These are phyloP conservation scores for Sugiyamaella japonica DNA, from an alignment of 1,139 yeast genomes.

Conservation along the genomic window DNA sequence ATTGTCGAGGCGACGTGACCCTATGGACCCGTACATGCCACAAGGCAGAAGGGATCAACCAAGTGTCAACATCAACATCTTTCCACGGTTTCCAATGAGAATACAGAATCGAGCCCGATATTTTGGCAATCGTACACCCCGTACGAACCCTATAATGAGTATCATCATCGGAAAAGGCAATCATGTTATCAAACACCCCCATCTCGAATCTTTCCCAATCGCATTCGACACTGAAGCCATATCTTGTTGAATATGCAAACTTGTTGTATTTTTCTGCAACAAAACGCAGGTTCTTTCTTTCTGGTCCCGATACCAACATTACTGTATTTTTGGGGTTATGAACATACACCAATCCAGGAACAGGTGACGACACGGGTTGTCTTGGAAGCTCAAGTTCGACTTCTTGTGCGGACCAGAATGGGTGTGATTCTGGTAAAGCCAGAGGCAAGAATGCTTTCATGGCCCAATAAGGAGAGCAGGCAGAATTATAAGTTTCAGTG, in stretches of 20 bases:
- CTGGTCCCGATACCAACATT: conserved; percentile 36
- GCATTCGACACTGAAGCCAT: conserved; percentile 37
- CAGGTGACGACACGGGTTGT: not conserved
- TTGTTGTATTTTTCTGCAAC: conserved; percentile 38
- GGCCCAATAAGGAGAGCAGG: conserved; percentile 41
- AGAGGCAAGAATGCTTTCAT: conserved; percentile 35
- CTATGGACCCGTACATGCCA: conserved; percentile 37
- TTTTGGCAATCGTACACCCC: conserved; percentile 29
- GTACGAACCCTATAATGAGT: conserved; percentile 27
- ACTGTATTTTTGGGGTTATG: conserved; percentile 32
- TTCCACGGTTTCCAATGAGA: conserved; percentile 34
- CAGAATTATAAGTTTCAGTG: conserved; percentile 38
- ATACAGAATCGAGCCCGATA: conserved; percentile 30
- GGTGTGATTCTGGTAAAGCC: conserved; percentile 30
- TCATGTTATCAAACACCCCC: conserved; percentile 32
- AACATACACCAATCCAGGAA: conserved; percentile 30
- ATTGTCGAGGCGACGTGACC: conserved; percentile 24
- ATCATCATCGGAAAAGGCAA: conserved; percentile 28
- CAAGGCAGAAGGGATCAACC: conserved; percentile 31
- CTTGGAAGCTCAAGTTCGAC: conserved; percentile 10
- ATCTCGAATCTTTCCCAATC: conserved; percentile 26
- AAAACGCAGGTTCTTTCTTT: conserved; percentile 29
- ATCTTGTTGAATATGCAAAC: conserved; percentile 40
- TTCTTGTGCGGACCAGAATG: conserved; percentile 29
- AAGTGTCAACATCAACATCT: conserved; percentile 35